Percentiles rank a stretch among this genome's conserved stretches.
phyloP scores from a whole-genome alignment of 2,329 filamentous ascomycete species.

The Neofusicoccum laricinum region DNA sequence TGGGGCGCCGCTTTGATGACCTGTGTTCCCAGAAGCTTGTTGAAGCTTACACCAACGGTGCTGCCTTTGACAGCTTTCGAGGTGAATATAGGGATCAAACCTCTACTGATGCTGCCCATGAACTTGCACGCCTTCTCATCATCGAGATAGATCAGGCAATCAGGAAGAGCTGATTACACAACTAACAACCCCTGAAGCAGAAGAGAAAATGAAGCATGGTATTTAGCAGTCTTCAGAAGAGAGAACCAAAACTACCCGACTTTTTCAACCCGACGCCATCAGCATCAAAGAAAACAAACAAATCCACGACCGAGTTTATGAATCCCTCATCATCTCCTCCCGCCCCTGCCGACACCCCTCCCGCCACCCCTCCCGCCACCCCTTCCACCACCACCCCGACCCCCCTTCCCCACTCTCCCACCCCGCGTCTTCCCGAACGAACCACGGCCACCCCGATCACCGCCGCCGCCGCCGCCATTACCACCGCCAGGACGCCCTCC shows the following conservation, averaged over 20 bases:
- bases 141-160: no score
- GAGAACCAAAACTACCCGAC: neutral
- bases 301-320: neutral
- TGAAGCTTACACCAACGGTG: no score
- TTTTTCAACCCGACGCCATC: neutral
- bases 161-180: no score
- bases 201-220: slow-evolving; percentile 1
- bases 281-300: neutral
- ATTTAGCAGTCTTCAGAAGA: neutral
- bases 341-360: slow-evolving; percentile 8
- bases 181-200: neutral
- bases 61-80: no score
- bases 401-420: slow-evolving; percentile 18
- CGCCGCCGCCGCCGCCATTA: slow-evolving; percentile 8
- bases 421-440: slow-evolving; percentile 28
- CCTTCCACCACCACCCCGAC: slow-evolving; percentile 9
- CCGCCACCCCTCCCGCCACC: neutral
- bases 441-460: slow-evolving; percentile 13
- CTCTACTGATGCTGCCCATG: no score
- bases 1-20: no score
- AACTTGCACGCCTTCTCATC: no score
- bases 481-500: slow-evolving; percentile 17
- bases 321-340: slow-evolving; percentile 2
- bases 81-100: no score
- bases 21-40: no score